Percentiles rank a stretch among this genome's conserved stretches.
Conservation (phyloP, 768 basidiomycete species). For the Megacollybia marginata region DNA sequence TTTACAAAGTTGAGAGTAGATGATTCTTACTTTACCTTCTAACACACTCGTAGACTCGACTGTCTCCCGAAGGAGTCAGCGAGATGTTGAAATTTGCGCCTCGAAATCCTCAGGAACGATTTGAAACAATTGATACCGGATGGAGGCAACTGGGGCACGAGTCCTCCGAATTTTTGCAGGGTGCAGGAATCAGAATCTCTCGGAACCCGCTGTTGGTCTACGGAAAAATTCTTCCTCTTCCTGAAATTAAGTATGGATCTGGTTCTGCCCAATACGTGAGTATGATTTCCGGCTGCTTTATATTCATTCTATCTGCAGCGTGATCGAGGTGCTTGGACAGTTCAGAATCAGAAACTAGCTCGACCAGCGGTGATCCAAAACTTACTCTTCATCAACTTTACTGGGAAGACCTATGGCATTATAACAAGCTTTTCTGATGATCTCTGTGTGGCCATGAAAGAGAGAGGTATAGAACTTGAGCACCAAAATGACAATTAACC, state of each 20-base stretch:
- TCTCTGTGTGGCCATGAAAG: conserved; percentile 14
- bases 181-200: conserved; percentile 29
- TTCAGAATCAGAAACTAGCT: conserved; percentile 19
- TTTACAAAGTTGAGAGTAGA: conserved; percentile 19
- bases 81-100: conserved; percentile 23
- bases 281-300: background rate
- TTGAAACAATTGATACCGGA: conserved; percentile 16
- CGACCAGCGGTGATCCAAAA: conserved; percentile 8
- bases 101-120: conserved; percentile 13
- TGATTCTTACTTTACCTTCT: background rate
- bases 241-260: conserved; percentile 21
- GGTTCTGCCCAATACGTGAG: background rate
- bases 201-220: conserved; percentile 21
- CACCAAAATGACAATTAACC: too few relatives aligned
- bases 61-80: conserved; percentile 21
- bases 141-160: conserved; percentile 27
- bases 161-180: conserved; percentile 32
- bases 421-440: conserved; percentile 15
- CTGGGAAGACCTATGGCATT: conserved; percentile 7
- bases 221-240: conserved; percentile 28
- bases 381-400: conserved; percentile 21
- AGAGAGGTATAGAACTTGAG: conserved; percentile 12
- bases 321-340: conserved; percentile 15
- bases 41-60: conserved; percentile 14
- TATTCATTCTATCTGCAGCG: too few relatives aligned